Evolutionary conservation across 768 basidiomycete species (phyloP).

Genomic region (Lactifluus echinatus): DNA sequence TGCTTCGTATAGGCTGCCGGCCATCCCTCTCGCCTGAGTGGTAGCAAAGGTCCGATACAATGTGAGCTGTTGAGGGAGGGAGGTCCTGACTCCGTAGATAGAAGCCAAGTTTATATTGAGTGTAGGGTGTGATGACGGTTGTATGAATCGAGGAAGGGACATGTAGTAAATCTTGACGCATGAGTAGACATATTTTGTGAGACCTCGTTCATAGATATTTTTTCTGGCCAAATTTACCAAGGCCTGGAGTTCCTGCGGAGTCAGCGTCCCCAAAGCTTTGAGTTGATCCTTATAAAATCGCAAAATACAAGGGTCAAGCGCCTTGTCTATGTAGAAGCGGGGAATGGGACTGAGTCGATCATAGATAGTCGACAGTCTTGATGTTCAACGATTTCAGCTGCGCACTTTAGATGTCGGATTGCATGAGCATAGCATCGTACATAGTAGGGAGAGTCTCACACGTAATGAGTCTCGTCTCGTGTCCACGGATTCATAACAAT

Average conservation of each 20-base stretch:
- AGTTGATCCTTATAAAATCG: too few species aligned
- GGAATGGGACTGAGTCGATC: background rate
- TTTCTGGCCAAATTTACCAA: too few species aligned
- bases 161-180: background rate
- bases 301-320: background rate
- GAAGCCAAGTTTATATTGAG: background rate
- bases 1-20: background rate
- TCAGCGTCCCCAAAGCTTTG: too few species aligned
- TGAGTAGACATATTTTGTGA: background rate
- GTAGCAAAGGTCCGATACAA: background rate
- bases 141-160: background rate
- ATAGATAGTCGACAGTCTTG: background rate
- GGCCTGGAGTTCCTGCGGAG: too few species aligned
- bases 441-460: background rate
- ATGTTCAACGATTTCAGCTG: too few species aligned
- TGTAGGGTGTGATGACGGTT: background rate
- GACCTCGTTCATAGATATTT: too few species aligned
- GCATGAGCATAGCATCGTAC: background rate
- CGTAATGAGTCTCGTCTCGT: background rate
- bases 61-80: background rate
- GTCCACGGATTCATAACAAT: background rate
- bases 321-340: background rate
- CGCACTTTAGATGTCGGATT: background rate
- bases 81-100: background rate
- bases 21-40: background rate